These are phyloP conservation scores for Jacaranda mimosifolia DNA, from an alignment of 257 asterid species.

Conservation along the genomic window DNA sequence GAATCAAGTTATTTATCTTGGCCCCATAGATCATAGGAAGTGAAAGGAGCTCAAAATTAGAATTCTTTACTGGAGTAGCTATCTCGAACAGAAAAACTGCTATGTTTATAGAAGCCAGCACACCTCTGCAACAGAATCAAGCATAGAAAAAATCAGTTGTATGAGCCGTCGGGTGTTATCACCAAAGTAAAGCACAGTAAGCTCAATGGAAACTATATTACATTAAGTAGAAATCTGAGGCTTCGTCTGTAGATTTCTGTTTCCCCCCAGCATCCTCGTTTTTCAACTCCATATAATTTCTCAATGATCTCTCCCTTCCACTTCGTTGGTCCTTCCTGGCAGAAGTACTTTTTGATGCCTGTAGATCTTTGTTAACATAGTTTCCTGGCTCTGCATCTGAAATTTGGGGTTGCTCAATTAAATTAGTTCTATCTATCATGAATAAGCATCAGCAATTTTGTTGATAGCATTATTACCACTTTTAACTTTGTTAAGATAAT, in stretches of 20 bases:
- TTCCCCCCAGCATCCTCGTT: conserved; percentile 33
- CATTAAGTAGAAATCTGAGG: conserved; percentile 74
- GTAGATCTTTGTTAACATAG: conserved; percentile 37
- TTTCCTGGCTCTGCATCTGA: conserved; percentile 53
- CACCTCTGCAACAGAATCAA: conserved; percentile 60
- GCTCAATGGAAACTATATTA: conserved; percentile 41
- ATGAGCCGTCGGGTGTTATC: conserved; percentile 15
- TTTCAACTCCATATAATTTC: conserved; percentile 46
- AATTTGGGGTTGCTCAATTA: conserved; percentile 1
- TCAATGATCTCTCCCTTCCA: conserved; percentile 37
- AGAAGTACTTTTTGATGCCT: conserved; percentile 34
- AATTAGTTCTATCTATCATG: conserved; percentile 15
- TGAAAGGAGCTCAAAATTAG: conserved; percentile 64
- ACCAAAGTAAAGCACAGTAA: neutral
- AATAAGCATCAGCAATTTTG: neutral
- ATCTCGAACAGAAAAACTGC: conserved; percentile 85
- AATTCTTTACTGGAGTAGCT: conserved; percentile 79
- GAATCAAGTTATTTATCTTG: conserved; percentile 77
- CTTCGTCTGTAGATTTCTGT: conserved; percentile 48
- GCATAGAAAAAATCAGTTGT: conserved; percentile 20
- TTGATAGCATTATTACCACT: conserved; percentile 38
- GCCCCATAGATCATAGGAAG: conserved; percentile 84
- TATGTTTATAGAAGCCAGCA: conserved; percentile 71
- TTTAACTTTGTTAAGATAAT: conserved; percentile 54
- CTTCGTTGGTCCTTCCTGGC: conserved; percentile 37